Conservation (phyloP, 1,284 basidiomycete species). For the Tilletia caries region DNA sequence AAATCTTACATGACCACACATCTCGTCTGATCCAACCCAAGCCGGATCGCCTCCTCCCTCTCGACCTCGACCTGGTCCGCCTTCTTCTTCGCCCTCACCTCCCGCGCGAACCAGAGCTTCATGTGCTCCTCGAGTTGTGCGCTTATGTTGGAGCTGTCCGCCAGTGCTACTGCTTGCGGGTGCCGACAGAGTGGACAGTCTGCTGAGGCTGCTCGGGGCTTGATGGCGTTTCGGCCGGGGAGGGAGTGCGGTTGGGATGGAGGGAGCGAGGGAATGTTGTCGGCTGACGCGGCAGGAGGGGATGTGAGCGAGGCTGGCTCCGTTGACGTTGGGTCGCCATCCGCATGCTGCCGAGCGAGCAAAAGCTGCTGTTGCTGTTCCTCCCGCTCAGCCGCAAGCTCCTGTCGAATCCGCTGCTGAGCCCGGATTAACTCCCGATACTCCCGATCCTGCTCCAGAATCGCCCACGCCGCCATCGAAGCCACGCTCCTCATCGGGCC, state of each 20-base stretch:
- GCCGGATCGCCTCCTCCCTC: neutral
- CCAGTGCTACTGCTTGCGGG: neutral
- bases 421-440: neutral
- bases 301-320: too few relatives aligned
- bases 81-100: neutral
- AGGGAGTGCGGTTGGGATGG: too few relatives aligned
- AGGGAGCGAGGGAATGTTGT: too few relatives aligned
- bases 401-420: neutral
- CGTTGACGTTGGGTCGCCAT: too few relatives aligned
- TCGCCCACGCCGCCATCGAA: neutral
- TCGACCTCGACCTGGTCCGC: neutral
- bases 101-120: neutral
- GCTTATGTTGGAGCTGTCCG: neutral
- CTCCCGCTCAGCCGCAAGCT: neutral
- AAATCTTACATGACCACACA: neutral
- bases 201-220: neutral
- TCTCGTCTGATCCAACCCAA: neutral
- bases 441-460: neutral
- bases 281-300: too few relatives aligned
- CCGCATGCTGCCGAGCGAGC: too few relatives aligned
- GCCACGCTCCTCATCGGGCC: neutral
- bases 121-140: neutral
- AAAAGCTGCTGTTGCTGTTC: too few relatives aligned
- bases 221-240: too few relatives aligned
- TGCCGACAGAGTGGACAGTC: conserved; percentile 1